These are phyloP conservation scores for Microbotryomycetes sp. DNA, from an alignment of 1,284 basidiomycete species.

Conservation along the genomic window DNA sequence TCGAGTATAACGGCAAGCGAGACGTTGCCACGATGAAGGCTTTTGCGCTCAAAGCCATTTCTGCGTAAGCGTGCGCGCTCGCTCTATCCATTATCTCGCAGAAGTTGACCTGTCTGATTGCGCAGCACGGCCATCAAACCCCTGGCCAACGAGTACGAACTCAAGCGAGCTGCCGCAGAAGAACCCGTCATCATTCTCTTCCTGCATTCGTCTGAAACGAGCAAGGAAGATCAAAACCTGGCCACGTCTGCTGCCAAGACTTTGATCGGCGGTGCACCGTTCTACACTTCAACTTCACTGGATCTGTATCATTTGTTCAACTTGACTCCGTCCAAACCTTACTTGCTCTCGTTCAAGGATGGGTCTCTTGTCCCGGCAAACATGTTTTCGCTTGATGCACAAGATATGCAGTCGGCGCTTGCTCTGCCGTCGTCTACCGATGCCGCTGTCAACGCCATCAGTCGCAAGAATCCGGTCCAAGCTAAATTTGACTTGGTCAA, in stretches of 20 bases:
- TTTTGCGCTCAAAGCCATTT: constrained; percentile 63
- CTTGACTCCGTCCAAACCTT: constrained; percentile 14
- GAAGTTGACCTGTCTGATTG: not conserved
- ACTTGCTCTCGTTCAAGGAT: constrained; percentile 40
- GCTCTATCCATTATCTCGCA: constrained; percentile 7
- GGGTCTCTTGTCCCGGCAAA: constrained; percentile 45
- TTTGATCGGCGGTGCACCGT: constrained; percentile 58
- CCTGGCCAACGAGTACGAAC: constrained; percentile 34
- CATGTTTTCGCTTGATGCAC: not conserved
- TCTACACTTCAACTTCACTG: constrained; percentile 53
- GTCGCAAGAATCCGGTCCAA: not conserved
- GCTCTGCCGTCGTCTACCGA: not conserved
- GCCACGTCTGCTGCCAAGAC: constrained; percentile 49
- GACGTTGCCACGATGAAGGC: constrained; percentile 59
- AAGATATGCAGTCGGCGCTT: not conserved
- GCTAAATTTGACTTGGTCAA: constrained; percentile 24
- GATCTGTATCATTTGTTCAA: constrained; percentile 19
- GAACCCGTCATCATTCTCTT: constrained; percentile 67
- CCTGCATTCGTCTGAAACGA: constrained; percentile 50
- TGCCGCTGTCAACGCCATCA: not conserved
- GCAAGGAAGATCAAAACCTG: constrained; percentile 45
- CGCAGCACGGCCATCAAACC: constrained; percentile 41
- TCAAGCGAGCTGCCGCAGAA: constrained; percentile 50
- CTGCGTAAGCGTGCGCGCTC: constrained; percentile 48
- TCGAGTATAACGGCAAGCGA: constrained; percentile 63